These are phyloP conservation scores for Metschnikowia arizonensis DNA, from an alignment of 805 yeast genomes.

Conservation along the genomic window DNA sequence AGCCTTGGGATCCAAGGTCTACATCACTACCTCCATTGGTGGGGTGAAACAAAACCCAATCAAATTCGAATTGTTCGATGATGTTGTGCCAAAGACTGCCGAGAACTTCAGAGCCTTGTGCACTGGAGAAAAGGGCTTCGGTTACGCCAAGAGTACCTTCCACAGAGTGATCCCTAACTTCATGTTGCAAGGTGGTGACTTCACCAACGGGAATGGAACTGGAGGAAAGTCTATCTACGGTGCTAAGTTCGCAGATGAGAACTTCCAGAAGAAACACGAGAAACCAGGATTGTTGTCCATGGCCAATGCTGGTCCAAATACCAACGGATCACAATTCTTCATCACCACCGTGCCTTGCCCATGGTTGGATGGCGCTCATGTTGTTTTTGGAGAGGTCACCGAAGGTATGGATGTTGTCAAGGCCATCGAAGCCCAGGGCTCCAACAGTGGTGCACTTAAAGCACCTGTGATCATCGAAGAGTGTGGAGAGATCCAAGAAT, in stretches of 20 bases:
- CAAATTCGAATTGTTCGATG: constrained; percentile 20
- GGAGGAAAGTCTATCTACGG: constrained; percentile 20
- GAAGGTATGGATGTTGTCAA: constrained; percentile 25
- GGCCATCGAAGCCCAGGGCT: constrained; percentile 25
- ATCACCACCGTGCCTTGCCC: constrained; percentile 22
- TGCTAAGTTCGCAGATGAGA: constrained; percentile 17
- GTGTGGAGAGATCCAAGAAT: constrained; percentile 24
- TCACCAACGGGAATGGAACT: constrained; percentile 15
- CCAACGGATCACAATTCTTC: constrained; percentile 19
- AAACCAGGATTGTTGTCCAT: constrained; percentile 19
- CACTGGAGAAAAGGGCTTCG: constrained; percentile 20
- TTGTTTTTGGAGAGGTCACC: constrained; percentile 26
- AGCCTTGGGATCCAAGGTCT: constrained; percentile 50
- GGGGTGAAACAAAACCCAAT: constrained; percentile 21
- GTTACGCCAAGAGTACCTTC: constrained; percentile 17
- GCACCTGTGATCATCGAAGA: constrained; percentile 25
- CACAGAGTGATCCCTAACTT: constrained; percentile 19
- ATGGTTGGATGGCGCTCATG: constrained; percentile 28
- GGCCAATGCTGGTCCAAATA: constrained; percentile 19
- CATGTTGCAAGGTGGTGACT: constrained; percentile 21
- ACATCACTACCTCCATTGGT: constrained; percentile 51
- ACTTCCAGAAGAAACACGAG: constrained; percentile 16
- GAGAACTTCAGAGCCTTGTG: constrained; percentile 20
- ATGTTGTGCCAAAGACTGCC: constrained; percentile 18
- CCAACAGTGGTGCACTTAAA: constrained; percentile 19